Evolutionary conservation across 192 early-diverging fungal genomes (phyloP), one percentile per base, ranked within the genome.

Genomic region (Coemansia sp.): DNA sequence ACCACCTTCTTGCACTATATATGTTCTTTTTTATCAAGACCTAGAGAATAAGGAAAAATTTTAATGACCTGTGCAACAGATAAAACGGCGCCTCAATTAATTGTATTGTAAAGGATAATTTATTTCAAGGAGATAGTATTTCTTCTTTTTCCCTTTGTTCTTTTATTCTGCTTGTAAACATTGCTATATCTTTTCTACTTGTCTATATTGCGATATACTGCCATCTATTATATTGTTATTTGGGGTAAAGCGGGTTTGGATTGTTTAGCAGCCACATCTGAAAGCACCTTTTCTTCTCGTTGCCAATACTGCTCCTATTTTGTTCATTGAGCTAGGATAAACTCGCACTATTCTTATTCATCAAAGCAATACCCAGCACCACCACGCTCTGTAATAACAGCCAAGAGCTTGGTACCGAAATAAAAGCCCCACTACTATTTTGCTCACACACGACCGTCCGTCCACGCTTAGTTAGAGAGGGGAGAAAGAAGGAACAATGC

Each of bases 401-500:
- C 11, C 35, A 37, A 17, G 3, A 15, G 13, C 11, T 9, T 37
- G 35, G 35, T 37, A 11, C 13, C 35, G 18, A 17, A 37, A 15
- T 3, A 37, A 15, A 11, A 37, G 14, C 18, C 14, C 13, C 13
- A 37, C 13, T 37, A 37, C 35, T 17, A n/a, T n/a, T n/a, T n/a
- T n/a, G 5, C 19, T 13, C 38, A 40, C 38, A 19, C 8, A 40
- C 18, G 38, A 40, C 18, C 38, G 23, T 22, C 13, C 38, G 18
- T 10, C 4, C 23, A 22, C 18, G 23, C 18, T 9, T 40, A 17
- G 18, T 40, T 40, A 3, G 3, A 45, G 8, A 3, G 4, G 23
- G 14, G n/a, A n/a, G n/a, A n/a, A 32, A 32, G 5, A 32, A 32
- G n/a, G 5, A 18, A 56, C 36, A 60, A 67, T 67, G 65, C 64